Conservation (phyloP, 2,329 filamentous ascomycete genomes). For the Alternaria gaisen region DNA sequence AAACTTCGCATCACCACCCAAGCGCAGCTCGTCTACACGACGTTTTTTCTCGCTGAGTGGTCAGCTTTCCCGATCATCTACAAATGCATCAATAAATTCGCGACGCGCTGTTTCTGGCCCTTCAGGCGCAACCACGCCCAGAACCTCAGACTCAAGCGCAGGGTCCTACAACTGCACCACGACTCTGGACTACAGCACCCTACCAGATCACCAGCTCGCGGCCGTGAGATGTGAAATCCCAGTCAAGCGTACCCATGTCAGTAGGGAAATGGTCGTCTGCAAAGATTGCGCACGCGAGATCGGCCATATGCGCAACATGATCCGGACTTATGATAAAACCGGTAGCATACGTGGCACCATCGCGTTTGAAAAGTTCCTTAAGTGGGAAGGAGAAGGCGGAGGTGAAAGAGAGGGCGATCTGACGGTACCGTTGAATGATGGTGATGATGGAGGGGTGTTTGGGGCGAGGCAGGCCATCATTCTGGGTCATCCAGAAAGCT, state of each 20-base stretch:
- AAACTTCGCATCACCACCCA: constrained; percentile 23
- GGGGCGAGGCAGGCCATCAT: constrained; percentile 39
- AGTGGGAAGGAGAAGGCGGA: constrained; percentile 30
- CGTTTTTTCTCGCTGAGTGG: constrained; percentile 39
- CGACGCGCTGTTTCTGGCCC: constrained; percentile 32
- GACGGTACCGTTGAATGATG: constrained; percentile 32
- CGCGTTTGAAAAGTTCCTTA: constrained; percentile 44
- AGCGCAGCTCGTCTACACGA: constrained; percentile 32
- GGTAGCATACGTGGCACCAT: constrained; percentile 41
- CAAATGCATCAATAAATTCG: constrained; percentile 26
- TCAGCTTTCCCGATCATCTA: constrained; percentile 36
- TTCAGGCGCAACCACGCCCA: constrained; percentile 16
- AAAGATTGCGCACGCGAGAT: constrained; percentile 40
- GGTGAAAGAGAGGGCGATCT: constrained; percentile 28
- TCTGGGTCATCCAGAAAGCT: constrained; percentile 30
- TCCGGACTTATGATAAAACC: constrained; percentile 41
- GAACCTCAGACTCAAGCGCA: constrained; percentile 24
- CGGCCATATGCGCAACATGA: constrained; percentile 42
- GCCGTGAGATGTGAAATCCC: constrained; percentile 30
- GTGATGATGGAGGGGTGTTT: constrained; percentile 13
- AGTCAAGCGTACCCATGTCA: constrained; percentile 33
- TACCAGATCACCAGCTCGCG: constrained; percentile 39
- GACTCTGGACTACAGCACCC: constrained; percentile 29
- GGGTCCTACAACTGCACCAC: constrained; percentile 19
- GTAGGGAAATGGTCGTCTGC: constrained; percentile 39